These are phyloP conservation scores for Perilla frutescens DNA, from an alignment of 257 asterid genomes.

Conservation along the genomic window DNA sequence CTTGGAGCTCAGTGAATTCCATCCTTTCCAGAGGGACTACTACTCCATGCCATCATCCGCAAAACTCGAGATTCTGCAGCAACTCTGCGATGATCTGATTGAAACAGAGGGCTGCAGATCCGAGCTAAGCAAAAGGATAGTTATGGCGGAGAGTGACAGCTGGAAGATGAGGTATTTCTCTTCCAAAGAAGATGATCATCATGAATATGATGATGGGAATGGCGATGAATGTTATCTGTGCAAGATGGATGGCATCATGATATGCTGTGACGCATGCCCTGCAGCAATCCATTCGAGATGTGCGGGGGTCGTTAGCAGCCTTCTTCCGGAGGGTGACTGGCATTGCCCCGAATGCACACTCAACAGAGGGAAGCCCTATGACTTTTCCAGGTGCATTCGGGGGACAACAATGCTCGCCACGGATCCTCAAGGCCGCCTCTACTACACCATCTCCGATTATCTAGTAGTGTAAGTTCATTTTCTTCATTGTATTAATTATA, in stretches of 20 bases:
- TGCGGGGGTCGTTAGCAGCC: slow-evolving; percentile 72
- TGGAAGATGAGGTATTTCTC: neutral
- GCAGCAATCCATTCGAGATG: slow-evolving; percentile 92
- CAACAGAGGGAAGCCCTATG: slow-evolving; percentile 53
- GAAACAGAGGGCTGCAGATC: slow-evolving; percentile 68
- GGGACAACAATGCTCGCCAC: slow-evolving; percentile 71
- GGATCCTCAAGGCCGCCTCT: slow-evolving; percentile 74
- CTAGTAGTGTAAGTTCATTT: slow-evolving; percentile 77
- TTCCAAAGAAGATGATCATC: neutral
- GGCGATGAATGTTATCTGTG: slow-evolving; percentile 96
- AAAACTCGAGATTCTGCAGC: slow-evolving; percentile 70
- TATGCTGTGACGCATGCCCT: slow-evolving; percentile 98
- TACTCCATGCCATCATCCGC: slow-evolving; percentile 59
- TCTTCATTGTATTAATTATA: too few relatives aligned
- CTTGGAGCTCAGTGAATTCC: slow-evolving; percentile 53
- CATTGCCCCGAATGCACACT: slow-evolving; percentile 86
- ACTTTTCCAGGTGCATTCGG: slow-evolving; percentile 56
- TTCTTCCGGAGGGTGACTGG: slow-evolving; percentile 94
- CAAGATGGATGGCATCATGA: slow-evolving; percentile 85
- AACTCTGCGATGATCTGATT: slow-evolving; percentile 85
- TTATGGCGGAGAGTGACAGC: slow-evolving; percentile 42
- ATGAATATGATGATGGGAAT: neutral
- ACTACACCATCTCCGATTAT: slow-evolving; percentile 72
- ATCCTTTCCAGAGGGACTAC: slow-evolving; percentile 62
- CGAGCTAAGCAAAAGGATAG: slow-evolving; percentile 68